Evolutionary conservation across 352 stramenopile genomes (phyloP), one percentile per base, ranked within the genome.

Genomic region (Blastocystis sp.): DNA sequence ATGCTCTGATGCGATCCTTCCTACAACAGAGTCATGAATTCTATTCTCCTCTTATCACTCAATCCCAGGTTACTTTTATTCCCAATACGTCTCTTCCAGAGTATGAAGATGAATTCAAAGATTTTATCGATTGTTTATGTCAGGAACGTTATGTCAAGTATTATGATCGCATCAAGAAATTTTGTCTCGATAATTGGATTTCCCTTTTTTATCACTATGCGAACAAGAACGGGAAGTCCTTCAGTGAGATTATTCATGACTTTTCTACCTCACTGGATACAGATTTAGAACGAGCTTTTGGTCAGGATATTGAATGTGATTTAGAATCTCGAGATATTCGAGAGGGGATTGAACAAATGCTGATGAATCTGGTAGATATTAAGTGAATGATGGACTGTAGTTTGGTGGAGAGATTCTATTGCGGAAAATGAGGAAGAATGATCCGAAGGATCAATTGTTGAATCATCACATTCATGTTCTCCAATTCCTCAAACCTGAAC

Each of bases 131-230:
- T 24, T 35, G 46, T 43, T 35, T 83, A 4, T 66, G 29, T 9
- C 51, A 65, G 49, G 43, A 51, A 16, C 19, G 19, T 1, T 83
- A 66, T 35, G 1, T 35, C 29, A 19, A 32, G 3, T 59, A 67
- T n/a, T 83, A 83, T 49, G 49, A 32, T 9, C 49, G 39, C 5
- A 39, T 83, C 29, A 83, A 83, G 71, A 46, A 5, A 19, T 83
- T 83, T 42, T 83, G 71, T 32, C 5, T 83, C 27, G 27, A 57
- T 12, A 65, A 46, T 21, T 83, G 71, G 71, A 83, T 66, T 43
- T 27, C n/a, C 29, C 5, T 67, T n/a, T 66, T 49, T 19, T 42
- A 83, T 42, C 16, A 37, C 9, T 11, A 39, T 11, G 32, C 7
- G 9, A 65, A 51, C 29, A 32, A 51, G 19, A 54, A 29, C 1